Percentiles rank a stretch among this genome's conserved stretches.
Conservation (phyloP, 345 rosid genomes). For the Angophora floribunda region DNA sequence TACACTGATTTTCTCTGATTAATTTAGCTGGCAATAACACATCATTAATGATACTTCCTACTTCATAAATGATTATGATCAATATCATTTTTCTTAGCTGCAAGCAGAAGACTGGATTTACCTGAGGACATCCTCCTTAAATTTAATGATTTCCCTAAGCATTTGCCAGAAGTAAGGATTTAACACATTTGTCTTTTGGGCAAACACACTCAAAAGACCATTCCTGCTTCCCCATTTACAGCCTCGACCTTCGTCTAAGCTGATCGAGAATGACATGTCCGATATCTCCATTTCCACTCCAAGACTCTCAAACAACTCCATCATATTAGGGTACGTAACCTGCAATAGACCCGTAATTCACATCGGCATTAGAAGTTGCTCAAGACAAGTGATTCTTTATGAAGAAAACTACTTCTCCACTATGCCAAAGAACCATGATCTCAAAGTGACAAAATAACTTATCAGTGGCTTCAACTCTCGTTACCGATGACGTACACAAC, state of each 20-base stretch:
- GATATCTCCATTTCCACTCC: constrained; percentile 77
- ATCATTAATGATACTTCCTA: neutral
- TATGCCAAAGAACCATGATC: neutral
- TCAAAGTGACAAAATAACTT: neutral
- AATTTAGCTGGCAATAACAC: neutral
- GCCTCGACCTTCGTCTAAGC: constrained; percentile 65
- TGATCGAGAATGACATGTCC: constrained; percentile 77
- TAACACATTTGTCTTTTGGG: constrained; percentile 50
- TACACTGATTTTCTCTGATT: neutral
- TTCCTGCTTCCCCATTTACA: constrained; percentile 90
- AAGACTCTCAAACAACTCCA: constrained; percentile 75
- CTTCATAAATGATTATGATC: neutral
- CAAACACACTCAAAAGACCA: constrained; percentile 60
- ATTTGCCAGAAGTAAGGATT: constrained; percentile 78
- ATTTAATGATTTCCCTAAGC: constrained; percentile 56
- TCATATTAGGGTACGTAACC: constrained; percentile 91
- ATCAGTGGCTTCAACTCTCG: neutral
- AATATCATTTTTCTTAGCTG: neutral
- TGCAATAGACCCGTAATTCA: neutral
- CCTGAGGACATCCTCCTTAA: constrained; percentile 60
- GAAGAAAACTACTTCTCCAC: neutral
- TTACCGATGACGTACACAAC: rapidly evolving
- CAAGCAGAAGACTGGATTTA: neutral
- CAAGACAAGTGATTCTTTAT: neutral
- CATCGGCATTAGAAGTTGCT: neutral